These are phyloP conservation scores for Cynanchum wilfordii DNA, from an alignment of 257 asterid species.

Conservation along the genomic window DNA sequence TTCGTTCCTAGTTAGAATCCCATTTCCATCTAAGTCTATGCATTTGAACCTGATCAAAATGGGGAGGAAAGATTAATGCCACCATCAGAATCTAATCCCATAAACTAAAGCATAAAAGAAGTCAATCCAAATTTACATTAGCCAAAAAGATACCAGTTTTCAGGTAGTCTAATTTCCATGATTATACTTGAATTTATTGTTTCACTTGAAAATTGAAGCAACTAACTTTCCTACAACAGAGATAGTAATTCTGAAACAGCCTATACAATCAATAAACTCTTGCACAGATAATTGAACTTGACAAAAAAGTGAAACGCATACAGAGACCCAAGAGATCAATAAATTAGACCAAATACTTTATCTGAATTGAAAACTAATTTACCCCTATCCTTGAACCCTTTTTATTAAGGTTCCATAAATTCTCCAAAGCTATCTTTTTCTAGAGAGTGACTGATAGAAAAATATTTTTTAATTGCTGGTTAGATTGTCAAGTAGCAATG, in stretches of 20 bases:
- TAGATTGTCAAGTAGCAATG: background rate
- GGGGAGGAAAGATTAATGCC: background rate
- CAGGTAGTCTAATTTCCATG: background rate
- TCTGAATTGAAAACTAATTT: background rate
- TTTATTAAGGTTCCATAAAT: background rate
- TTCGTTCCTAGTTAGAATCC: conserved; percentile 84
- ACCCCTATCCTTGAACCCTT: background rate
- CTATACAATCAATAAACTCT: background rate
- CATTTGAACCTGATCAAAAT: conserved; percentile 82
- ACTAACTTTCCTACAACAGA: background rate
- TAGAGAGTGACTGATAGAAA: background rate
- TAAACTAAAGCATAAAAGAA: background rate
- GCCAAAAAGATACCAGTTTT: background rate
- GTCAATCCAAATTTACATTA: background rate
- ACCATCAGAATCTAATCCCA: background rate
- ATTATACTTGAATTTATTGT: background rate
- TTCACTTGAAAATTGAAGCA: background rate
- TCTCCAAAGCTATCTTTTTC: background rate
- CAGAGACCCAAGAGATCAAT: background rate
- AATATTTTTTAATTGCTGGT: background rate
- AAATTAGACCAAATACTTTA: too few relatives aligned
- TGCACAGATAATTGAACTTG: background rate
- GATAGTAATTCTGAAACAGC: background rate
- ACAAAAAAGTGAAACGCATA: background rate
- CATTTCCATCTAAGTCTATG: conserved; percentile 98